Evolutionary conservation across 2,329 filamentous ascomycete genomes (phyloP).

Genomic region (Paraconiothyrium sp.): DNA sequence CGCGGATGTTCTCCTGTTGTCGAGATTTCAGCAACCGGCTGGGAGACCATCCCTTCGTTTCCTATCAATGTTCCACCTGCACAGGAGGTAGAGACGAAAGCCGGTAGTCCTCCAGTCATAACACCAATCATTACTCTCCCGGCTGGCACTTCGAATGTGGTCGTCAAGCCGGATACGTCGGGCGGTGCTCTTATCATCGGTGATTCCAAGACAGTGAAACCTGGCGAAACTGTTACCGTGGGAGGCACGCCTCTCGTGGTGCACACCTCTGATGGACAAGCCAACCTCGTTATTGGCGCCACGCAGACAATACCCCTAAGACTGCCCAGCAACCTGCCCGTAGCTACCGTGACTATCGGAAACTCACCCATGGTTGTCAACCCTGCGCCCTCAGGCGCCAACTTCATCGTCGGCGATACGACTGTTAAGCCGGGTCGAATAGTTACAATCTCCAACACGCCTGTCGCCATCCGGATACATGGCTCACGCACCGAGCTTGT

Average conservation of each 20-base stretch:
- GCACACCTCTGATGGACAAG: conserved; percentile 31
- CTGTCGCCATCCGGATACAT: not conserved
- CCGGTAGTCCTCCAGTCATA: conserved; percentile 13
- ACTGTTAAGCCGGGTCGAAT: not conserved
- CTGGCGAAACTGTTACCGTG: conserved; percentile 33
- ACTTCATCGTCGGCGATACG: conserved; percentile 9
- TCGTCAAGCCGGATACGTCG: conserved; percentile 27
- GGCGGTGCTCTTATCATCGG: conserved; percentile 29
- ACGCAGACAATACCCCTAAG: conserved; percentile 26
- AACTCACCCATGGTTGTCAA: conserved; percentile 11
- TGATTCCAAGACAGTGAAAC: conserved; percentile 30
- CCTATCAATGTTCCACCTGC: conserved; percentile 19
- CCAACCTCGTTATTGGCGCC: conserved; percentile 36
- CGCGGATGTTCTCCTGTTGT: conserved; percentile 40
- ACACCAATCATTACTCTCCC: conserved; percentile 26
- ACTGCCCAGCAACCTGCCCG: conserved; percentile 21
- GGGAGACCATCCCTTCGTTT: conserved; percentile 22
- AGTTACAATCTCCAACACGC: conserved; percentile 2
- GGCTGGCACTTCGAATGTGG: conserved; percentile 27
- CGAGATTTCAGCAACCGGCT: conserved; percentile 38
- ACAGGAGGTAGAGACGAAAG: conserved; percentile 31
- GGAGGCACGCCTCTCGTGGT: conserved; percentile 38
- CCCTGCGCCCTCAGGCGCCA: not conserved
- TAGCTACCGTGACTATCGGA: conserved; percentile 20
- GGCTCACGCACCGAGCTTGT: not conserved